Percentiles rank a stretch among this genome's conserved stretches.
phyloP scores from a whole-genome alignment of 768 basidiomycete species.

The Termitomyces sp. region DNA sequence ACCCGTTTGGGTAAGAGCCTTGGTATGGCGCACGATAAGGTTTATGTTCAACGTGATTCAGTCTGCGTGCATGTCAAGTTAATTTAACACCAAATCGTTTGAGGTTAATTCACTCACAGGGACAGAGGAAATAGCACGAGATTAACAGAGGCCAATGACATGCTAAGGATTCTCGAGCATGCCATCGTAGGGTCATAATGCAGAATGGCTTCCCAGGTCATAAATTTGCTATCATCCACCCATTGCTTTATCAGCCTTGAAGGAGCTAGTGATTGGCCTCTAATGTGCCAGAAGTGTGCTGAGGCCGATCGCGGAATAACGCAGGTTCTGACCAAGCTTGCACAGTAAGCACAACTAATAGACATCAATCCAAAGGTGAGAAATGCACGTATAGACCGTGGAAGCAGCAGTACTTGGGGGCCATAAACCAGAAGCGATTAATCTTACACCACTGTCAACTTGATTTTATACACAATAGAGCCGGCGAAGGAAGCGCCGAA shows the following conservation, averaged over 20 bases:
- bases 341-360: neutral
- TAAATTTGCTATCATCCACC: neutral
- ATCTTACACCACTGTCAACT: neutral
- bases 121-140: neutral
- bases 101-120: neutral
- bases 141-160: neutral
- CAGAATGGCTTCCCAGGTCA: neutral
- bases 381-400: neutral
- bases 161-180: neutral
- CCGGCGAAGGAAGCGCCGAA: neutral
- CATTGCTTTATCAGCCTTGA: neutral
- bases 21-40: neutral
- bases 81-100: neutral
- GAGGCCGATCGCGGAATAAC: neutral
- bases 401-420: neutral
- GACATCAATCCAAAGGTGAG: neutral
- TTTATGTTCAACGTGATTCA: neutral
- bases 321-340: neutral
- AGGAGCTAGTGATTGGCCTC: neutral
- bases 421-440: neutral
- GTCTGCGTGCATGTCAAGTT: neutral
- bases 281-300: neutral
- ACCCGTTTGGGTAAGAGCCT: constrained; percentile 16
- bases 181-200: neutral
- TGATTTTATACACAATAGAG: neutral